phyloP scores from a whole-genome alignment of 225 moss, liverwort and hornwort genomes.

The Anthoceros angustus region DNA sequence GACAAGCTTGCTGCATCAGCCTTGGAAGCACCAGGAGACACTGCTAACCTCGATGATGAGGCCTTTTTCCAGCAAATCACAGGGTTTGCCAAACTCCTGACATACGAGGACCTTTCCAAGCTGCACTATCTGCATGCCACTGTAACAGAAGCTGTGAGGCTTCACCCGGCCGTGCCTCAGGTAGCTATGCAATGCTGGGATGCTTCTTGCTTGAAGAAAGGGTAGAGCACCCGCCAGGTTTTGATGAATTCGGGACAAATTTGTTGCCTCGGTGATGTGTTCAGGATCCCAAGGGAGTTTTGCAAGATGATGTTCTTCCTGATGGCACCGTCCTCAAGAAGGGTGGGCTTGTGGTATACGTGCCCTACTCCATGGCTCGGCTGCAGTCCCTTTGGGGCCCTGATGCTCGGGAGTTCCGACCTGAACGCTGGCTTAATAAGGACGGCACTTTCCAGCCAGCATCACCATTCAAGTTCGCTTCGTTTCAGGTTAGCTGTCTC shows the following conservation, averaged over 20 bases:
- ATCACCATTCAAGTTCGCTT: constrained; percentile 56
- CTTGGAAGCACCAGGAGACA: background rate
- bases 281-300: constrained; percentile 39
- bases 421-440: constrained; percentile 54
- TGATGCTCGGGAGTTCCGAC: constrained; percentile 48
- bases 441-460: constrained; percentile 40
- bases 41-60: background rate
- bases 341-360: constrained; percentile 13
- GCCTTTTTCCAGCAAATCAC: constrained; percentile 11
- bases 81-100: constrained; percentile 31
- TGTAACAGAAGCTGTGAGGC: constrained; percentile 43
- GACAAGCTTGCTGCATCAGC: constrained; percentile 1
- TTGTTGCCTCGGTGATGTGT: background rate
- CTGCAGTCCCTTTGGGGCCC: constrained; percentile 70
- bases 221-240: background rate
- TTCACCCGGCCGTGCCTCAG: constrained; percentile 43
- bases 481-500: constrained; percentile 36
- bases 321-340: constrained; percentile 38
- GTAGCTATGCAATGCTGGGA: constrained; percentile 15
- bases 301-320: constrained; percentile 37
- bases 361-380: constrained; percentile 60
- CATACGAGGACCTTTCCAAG: constrained; percentile 36
- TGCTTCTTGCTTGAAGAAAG: background rate
- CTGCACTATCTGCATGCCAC: constrained; percentile 53
- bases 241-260: background rate